These are phyloP conservation scores for Hypholoma sublateritium DNA, from an alignment of 768 basidiomycete species.

Conservation along the genomic window DNA sequence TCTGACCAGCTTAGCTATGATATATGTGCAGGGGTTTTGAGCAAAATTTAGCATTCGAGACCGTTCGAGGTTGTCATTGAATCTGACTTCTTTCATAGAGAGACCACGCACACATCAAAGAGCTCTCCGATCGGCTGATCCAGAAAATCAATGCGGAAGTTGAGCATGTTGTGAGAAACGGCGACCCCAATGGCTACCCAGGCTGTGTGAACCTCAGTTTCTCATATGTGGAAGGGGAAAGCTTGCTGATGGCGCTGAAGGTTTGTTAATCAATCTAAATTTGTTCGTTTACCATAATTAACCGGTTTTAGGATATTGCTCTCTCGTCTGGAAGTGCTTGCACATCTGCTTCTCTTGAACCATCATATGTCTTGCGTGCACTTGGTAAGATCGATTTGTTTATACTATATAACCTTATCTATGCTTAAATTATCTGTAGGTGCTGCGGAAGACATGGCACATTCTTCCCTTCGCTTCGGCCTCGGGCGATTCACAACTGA, in stretches of 20 bases:
- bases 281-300: not conserved
- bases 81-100: slow-evolving; percentile 43
- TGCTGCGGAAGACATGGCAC: slow-evolving; percentile 98
- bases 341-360: slow-evolving; percentile 97
- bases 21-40: slow-evolving; percentile 95
- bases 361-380: slow-evolving; percentile 96
- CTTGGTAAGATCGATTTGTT: slow-evolving; percentile 53
- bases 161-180: slow-evolving; percentile 92
- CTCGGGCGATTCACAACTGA: slow-evolving; percentile 98
- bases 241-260: slow-evolving; percentile 96
- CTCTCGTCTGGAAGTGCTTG: slow-evolving; percentile 98
- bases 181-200: slow-evolving; percentile 87
- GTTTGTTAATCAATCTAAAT: slow-evolving; percentile 26
- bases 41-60: not conserved
- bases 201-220: slow-evolving; percentile 97
- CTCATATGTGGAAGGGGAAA: slow-evolving; percentile 96
- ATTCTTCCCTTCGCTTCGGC: slow-evolving; percentile 95
- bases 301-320: slow-evolving; percentile 75
- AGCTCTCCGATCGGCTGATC: slow-evolving; percentile 80
- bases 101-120: slow-evolving; percentile 74
- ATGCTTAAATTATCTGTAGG: slow-evolving; percentile 39
- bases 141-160: slow-evolving; percentile 79
- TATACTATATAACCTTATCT: not conserved
- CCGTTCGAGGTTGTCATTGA: not conserved
- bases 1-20: slow-evolving; percentile 57